Evolutionary conservation across 495 filamentous ascomycete genomes (phyloP), one percentile per base, ranked within the genome.

Genomic region (Tuber melanosporum): DNA sequence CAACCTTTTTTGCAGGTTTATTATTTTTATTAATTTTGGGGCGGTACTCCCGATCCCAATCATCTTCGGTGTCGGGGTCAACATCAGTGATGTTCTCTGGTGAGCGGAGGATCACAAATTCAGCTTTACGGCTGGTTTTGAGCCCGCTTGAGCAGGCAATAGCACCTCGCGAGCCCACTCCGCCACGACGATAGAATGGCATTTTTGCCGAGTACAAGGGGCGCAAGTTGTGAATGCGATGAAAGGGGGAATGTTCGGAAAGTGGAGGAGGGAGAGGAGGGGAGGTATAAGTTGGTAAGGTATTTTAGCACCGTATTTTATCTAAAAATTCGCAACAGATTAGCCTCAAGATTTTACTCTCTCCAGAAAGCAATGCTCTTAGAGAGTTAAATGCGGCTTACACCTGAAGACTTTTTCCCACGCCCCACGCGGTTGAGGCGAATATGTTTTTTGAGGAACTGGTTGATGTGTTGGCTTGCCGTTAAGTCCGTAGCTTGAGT

Each of bases 21-120:
- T 26, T 1, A 12, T 3, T 66, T 66, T 36, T 66, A 12, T 15
- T 66, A 19, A 17, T 19, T 14, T 66, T 17, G 12, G 57, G 26
- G 57, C 57, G 26, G 32, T 66, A 66, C 0, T 66, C 57, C 15
- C 26, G 26, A 3, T 66, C 57, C 57, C 57, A 66, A 66, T 66
- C 57, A 6, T 17, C 12, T 66, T 66, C 57, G 57, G 57, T 66
- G 1, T 66, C 57, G 26, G 57, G 2, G 17, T 66, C 57, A 66
- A 66, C 57, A 17, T 66, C 57, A 36, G 57, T 66, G 15, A 66
- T 66, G 57, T 66, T 66, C 57, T 66, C 57, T 36, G 57, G 57
- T 2, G 57, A 66, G 14, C 57, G 57, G 2, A 66, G 12, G 36
- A 66, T 36, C 32, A 66, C 57, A 66, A 66, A 66, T 66, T 66